Evolutionary conservation across 179 eudicot genomes (phyloP).

Genomic region (Gypsophila paniculata): DNA sequence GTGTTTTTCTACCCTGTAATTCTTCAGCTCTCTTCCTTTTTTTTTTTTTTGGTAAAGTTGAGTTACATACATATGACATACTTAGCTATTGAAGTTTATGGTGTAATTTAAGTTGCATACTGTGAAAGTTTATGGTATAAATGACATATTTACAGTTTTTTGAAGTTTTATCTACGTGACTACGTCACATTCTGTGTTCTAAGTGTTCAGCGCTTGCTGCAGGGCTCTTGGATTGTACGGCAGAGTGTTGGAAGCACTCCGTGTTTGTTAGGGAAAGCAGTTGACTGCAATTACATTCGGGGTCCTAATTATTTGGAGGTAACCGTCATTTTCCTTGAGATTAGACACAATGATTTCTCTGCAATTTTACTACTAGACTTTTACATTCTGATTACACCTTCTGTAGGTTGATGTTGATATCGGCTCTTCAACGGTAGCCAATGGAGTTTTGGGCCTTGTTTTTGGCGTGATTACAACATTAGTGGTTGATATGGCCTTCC

Average conservation of each 20-base stretch:
- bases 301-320: constrained; percentile 91
- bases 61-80: no score
- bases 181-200: constrained; percentile 10
- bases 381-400: constrained; percentile 14
- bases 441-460: constrained; percentile 98
- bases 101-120: no score
- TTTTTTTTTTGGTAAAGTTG: background rate
- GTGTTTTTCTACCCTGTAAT: background rate
- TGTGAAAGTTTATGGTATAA: no score
- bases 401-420: constrained; percentile 91
- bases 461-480: constrained; percentile 93
- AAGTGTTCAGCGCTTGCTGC: constrained; percentile 20
- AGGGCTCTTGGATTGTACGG: constrained; percentile 99
- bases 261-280: constrained; percentile 90
- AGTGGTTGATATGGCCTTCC: constrained; percentile 99
- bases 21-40: background rate
- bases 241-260: constrained; percentile 99
- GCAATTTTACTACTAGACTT: constrained; percentile 8
- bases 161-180: background rate
- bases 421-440: constrained; percentile 98
- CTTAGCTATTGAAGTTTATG: no score
- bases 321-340: constrained; percentile 20
- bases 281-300: constrained; percentile 94
- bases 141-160: background rate
- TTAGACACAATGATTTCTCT: constrained; percentile 6